These are phyloP conservation scores for Fomitopsis pinicola DNA, from an alignment of 1,284 basidiomycete species.

Conservation along the genomic window DNA sequence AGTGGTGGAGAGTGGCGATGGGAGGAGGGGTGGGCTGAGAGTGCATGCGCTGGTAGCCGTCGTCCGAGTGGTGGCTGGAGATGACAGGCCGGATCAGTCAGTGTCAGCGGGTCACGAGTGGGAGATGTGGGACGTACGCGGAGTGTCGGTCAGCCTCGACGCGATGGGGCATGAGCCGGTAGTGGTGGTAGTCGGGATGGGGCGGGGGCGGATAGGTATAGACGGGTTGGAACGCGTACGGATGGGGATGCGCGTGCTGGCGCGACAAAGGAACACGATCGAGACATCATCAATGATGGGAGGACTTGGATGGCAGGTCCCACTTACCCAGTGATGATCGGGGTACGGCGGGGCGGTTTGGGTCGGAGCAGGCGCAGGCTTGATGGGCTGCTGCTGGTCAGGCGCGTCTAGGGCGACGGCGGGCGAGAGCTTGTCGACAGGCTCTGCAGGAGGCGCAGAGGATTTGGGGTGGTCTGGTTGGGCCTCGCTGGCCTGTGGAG, in stretches of 20 bases:
- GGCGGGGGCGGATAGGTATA: not conserved
- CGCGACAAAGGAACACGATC: not conserved
- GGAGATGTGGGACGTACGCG: not conserved
- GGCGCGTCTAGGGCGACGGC: not conserved
- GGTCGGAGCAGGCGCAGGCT: not conserved
- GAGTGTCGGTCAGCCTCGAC: not conserved
- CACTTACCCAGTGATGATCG: not conserved
- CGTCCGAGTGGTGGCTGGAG: slow-evolving; percentile 39
- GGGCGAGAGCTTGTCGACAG: not conserved
- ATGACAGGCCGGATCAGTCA: not conserved
- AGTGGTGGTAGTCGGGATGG: not conserved
- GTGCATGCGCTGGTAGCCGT: slow-evolving; percentile 36
- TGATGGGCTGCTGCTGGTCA: not conserved
- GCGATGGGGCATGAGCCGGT: slow-evolving; percentile 1
- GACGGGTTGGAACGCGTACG: not conserved
- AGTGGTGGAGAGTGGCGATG: slow-evolving; percentile 53
- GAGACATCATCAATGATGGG: not conserved
- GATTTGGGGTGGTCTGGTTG: not conserved
- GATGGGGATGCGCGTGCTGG: not conserved
- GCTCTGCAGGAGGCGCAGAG: not conserved
- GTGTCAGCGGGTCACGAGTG: not conserved
- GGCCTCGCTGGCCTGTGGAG: not conserved
- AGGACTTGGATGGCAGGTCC: not conserved
- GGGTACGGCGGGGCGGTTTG: not conserved
- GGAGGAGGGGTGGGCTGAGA: slow-evolving; percentile 49